A percentile compares a stretch with the other conserved stretches of the same genome.
These are phyloP conservation scores for Gomphus sp. DNA, from an alignment of 1,284 basidiomycete genomes.

Conservation along the genomic window DNA sequence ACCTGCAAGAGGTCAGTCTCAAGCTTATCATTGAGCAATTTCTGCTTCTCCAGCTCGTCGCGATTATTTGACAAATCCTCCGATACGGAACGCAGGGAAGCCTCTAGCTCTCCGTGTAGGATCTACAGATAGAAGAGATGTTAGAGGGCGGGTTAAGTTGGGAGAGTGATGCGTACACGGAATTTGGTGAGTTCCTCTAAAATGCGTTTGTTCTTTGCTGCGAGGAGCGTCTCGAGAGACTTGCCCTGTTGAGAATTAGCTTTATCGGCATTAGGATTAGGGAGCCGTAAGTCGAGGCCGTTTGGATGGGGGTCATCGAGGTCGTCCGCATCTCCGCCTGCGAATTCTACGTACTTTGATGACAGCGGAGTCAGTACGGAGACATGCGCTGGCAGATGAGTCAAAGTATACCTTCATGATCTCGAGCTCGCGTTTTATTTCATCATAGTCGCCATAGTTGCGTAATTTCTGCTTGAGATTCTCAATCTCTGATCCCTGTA, in stretches of 20 bases:
- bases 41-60: slow-evolving; percentile 70
- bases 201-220: slow-evolving; percentile 91
- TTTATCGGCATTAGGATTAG: slow-evolving; percentile 81
- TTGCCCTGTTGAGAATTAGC: slow-evolving; percentile 66
- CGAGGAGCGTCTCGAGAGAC: slow-evolving; percentile 84
- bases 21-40: slow-evolving; percentile 75
- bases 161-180: slow-evolving; percentile 42
- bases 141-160: slow-evolving; percentile 3
- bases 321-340: slow-evolving; percentile 67
- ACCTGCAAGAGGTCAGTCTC: slow-evolving; percentile 86
- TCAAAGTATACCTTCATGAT: slow-evolving; percentile 77
- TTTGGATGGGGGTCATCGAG: slow-evolving; percentile 32
- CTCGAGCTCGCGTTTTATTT: slow-evolving; percentile 91
- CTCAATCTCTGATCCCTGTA: slow-evolving; percentile 52
- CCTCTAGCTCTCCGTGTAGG: slow-evolving; percentile 71
- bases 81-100: slow-evolving; percentile 49
- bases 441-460: slow-evolving; percentile 82
- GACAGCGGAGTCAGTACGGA: background rate
- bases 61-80: slow-evolving; percentile 51
- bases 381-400: background rate
- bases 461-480: slow-evolving; percentile 59
- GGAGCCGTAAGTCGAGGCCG: slow-evolving; percentile 53
- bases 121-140: slow-evolving; percentile 40
- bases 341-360: slow-evolving; percentile 87
- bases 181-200: slow-evolving; percentile 90